Base-by-base conservation (phyloP, 805 yeast genomes). In the Kluyveromyces starmeri region DNA sequence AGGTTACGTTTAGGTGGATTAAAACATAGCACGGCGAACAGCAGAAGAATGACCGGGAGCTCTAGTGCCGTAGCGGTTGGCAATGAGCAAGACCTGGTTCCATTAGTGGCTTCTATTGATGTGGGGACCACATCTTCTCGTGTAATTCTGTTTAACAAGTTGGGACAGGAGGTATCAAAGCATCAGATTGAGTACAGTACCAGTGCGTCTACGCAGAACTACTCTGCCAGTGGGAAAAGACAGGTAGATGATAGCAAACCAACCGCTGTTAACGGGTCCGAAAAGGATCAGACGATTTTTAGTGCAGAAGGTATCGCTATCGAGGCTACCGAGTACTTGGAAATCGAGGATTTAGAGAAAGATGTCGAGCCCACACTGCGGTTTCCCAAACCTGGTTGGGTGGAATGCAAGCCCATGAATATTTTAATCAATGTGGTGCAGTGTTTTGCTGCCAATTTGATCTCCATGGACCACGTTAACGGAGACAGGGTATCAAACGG, bases 71-170 rank as follows among this genome's bases (percentile, higher is more conserved):
- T n/a, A n/a, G n/a, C n/a, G n/a, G n/a, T n/a, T n/a, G n/a, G n/a
- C n/a, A n/a, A n/a, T n/a, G 34, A 32, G 11, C 12, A 11, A 2
- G 27, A 24, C 4, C 32, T 38, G 6, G 43, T 50, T 27, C 71
- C 71, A 1, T 46, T 67, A 27, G 55, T 83, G 32, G 86, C 83
- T 11, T 73, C 94, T 37, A 76, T 85, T 27, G 96, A 85, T 58
- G 83, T 78, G 31, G 96, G 96, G 25, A 86, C 96, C 18, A 86
- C 95, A 2, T 83, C 95, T 14, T 83, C 95, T 15, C 70, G 97
- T 48, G 88, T 83, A 27, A 88, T 88, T 40, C 67, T 85, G 32
- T 89, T 88, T 62, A 67, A 75, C 49, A 70, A 70, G 43, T 64
- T 65, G 27, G 95, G 95, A 27, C 67, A 68, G 42, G 95, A 88